Evolutionary conservation across 2,329 filamentous ascomycete species (phyloP).

Genomic region (Onygenales sp.): DNA sequence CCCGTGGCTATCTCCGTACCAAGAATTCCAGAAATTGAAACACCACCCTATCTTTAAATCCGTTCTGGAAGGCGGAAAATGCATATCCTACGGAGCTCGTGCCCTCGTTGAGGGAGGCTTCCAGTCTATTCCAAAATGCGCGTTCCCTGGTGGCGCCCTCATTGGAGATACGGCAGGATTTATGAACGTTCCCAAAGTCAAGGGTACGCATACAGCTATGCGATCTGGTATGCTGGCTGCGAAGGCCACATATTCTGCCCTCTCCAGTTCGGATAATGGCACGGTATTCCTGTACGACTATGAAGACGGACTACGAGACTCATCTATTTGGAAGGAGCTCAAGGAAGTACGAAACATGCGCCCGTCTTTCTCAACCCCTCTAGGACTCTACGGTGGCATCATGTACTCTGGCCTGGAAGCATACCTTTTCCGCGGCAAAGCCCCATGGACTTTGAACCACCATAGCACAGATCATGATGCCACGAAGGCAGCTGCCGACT

Average conservation of each 20-base stretch:
- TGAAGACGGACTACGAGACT: constrained; percentile 76
- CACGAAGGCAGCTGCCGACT: constrained; percentile 71
- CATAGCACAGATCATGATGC: constrained; percentile 65
- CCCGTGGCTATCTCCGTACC: constrained; percentile 90
- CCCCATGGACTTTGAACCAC: constrained; percentile 89
- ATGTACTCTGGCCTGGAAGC: constrained; percentile 90
- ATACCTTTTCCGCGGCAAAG: constrained; percentile 72
- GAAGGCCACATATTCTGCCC: constrained; percentile 74
- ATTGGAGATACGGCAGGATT: constrained; percentile 96
- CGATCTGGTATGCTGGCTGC: constrained; percentile 94
- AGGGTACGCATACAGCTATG: constrained; percentile 97
- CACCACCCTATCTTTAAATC: constrained; percentile 83
- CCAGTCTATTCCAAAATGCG: constrained; percentile 93
- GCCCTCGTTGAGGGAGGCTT: constrained; percentile 91
- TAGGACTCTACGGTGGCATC: constrained; percentile 83
- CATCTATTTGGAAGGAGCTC: constrained; percentile 86
- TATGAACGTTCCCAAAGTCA: constrained; percentile 96
- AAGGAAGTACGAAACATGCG: constrained; percentile 96
- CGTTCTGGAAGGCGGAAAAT: constrained; percentile 91
- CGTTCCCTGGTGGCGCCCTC: constrained; percentile 89
- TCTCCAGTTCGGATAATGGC: constrained; percentile 49
- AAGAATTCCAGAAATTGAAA: constrained; percentile 98
- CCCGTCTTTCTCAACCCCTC: constrained; percentile 79
- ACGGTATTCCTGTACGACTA: constrained; percentile 92
- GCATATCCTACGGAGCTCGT: constrained; percentile 89